phyloP scores from a whole-genome alignment of 2,329 filamentous ascomycete species.

The Byssothecium circinans region DNA sequence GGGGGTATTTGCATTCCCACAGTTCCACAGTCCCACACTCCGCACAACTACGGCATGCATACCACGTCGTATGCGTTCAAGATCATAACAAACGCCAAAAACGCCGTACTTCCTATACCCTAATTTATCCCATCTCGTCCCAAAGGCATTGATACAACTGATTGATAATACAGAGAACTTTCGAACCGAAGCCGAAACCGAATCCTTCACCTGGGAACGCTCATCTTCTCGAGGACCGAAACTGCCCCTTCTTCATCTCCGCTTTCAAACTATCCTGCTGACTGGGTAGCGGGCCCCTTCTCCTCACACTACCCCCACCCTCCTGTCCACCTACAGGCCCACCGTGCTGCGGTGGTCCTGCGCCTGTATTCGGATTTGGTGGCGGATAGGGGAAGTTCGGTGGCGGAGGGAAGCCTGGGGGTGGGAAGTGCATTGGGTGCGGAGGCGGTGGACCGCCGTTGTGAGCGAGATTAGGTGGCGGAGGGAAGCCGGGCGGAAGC shows the following conservation, averaged over 20 bases:
- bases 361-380: conserved; percentile 24
- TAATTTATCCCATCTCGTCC: too few species aligned
- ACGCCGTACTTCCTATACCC: not conserved
- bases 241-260: conserved; percentile 67
- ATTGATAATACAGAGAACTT: not conserved
- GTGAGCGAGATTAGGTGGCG: conserved; percentile 4
- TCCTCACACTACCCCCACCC: conserved; percentile 46
- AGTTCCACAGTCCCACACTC: too few species aligned
- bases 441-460: conserved; percentile 16
- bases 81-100: not conserved
- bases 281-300: conserved; percentile 73
- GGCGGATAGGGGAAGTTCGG: conserved; percentile 13
- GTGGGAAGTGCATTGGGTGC: conserved; percentile 21
- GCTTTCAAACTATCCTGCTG: conserved; percentile 79
- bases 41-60: too few species aligned
- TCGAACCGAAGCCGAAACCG: too few species aligned
- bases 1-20: not conserved
- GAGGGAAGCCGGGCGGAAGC: conserved; percentile 3
- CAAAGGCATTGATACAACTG: not conserved
- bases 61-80: too few species aligned
- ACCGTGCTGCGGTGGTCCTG: conserved; percentile 39
- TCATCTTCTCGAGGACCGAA: conserved; percentile 29
- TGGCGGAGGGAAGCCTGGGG: conserved; percentile 22
- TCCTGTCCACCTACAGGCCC: conserved; percentile 23
- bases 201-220: not conserved